A percentile compares a stretch with the other conserved stretches of the same genome.
Evolutionary conservation across 441 rosid species (phyloP).

Genomic region (Macaranga tanarius): DNA sequence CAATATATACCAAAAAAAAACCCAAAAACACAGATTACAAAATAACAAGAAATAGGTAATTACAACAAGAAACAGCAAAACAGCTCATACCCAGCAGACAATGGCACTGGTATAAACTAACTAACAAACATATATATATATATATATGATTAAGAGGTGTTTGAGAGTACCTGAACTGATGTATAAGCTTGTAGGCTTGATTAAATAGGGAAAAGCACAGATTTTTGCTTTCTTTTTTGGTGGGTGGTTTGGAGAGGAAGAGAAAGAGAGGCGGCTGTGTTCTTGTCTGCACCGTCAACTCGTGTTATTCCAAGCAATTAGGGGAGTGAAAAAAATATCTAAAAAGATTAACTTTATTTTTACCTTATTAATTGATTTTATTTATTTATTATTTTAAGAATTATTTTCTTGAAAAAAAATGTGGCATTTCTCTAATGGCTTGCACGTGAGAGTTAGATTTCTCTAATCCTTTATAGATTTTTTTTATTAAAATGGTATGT

Average conservation of each 20-base stretch:
- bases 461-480: no score
- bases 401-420: not conserved
- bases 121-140: not conserved
- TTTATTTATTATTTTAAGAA: not conserved
- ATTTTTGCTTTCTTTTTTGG: no score
- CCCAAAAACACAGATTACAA: not conserved
- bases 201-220: not conserved
- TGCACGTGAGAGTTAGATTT: not conserved
- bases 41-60: conserved; percentile 6
- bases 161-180: conserved; percentile 29
- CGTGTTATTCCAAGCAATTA: conserved; percentile 38
- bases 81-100: conserved; percentile 22
- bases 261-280: conserved; percentile 27
- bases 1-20: not conserved
- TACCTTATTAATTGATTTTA: no score
- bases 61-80: conserved; percentile 3
- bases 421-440: conserved; percentile 1
- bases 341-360: not conserved
- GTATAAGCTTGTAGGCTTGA: not conserved
- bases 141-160: not conserved
- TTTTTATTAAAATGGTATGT: no score
- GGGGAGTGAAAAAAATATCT: conserved; percentile 31
- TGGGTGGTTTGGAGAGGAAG: not conserved
- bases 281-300: conserved; percentile 31
- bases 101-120: not conserved